phyloP scores from a whole-genome alignment of 352 stramenopile species.

The Phytophthora megakarya region DNA sequence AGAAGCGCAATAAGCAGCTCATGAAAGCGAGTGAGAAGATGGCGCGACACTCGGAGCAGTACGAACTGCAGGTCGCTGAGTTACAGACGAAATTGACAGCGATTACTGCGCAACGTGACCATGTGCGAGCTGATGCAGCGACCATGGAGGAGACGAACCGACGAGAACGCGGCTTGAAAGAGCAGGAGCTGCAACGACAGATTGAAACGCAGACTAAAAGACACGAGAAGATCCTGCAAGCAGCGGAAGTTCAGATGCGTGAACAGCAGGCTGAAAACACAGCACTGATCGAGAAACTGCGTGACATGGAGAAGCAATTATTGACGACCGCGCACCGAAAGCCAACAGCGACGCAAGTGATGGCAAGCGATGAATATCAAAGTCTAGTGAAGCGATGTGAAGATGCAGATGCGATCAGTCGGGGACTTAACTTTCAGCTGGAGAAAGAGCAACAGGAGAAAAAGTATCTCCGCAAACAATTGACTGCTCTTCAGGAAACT shows the following conservation, averaged over 20 bases:
- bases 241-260: slow-evolving; percentile 12
- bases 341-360: slow-evolving; percentile 34
- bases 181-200: slow-evolving; percentile 43
- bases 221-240: slow-evolving; percentile 34
- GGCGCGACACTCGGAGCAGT: slow-evolving; percentile 66
- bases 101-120: slow-evolving; percentile 42
- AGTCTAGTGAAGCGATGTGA: slow-evolving; percentile 58
- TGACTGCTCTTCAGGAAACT: slow-evolving; percentile 44
- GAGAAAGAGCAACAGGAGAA: slow-evolving; percentile 82
- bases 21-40: slow-evolving; percentile 84
- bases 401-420: slow-evolving; percentile 69
- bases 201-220: slow-evolving; percentile 40
- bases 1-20: slow-evolving; percentile 87
- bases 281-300: slow-evolving; percentile 45
- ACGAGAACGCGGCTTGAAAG: slow-evolving; percentile 42
- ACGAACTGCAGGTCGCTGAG: slow-evolving; percentile 50
- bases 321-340: slow-evolving; percentile 17
- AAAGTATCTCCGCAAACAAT: slow-evolving; percentile 72
- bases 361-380: slow-evolving; percentile 61
- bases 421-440: slow-evolving; percentile 71
- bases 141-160: slow-evolving; percentile 30
- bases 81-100: slow-evolving; percentile 47
- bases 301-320: slow-evolving; percentile 49
- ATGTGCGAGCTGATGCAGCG: slow-evolving; percentile 36
- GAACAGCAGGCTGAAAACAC: slow-evolving; percentile 33